Evolutionary conservation across 345 rosid species (phyloP), one percentile per base, ranked within the genome.

Genomic region (Gossypium herbaceum): DNA sequence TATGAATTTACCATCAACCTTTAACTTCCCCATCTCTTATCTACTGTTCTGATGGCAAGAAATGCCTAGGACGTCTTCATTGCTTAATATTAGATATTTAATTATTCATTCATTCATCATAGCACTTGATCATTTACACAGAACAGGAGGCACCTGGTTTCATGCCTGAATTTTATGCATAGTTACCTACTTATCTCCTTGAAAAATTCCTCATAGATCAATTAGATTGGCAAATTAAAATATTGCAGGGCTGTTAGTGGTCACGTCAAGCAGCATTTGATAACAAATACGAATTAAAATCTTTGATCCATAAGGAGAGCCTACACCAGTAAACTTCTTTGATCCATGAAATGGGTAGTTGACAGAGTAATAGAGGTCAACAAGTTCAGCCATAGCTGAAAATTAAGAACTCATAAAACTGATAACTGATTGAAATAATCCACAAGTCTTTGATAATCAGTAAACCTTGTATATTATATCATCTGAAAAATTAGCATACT

Each of bases 301-400:
- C 19, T 2, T 47, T 45, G 71, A 67, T 66, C 70, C 55, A 12
- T 45, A 65, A 22, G 55, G 55, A 67, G 55, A 67, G 24, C 71
- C 55, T 45, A 45, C 27, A 20, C 71, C 54, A 22, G 16, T 12
- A 48, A 20, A 66, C 34, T 44, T 45, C 54, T 20, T 67, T 22
- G 27, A 24, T 22, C 71, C 34, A 67, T 22, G 39, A 25, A 34
- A 63, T 52, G 34, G 71, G 24, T 47, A 22, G 71, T 15, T 66
- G 34, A 67, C 71, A 45, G 29, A 67, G 39, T 45, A 56, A 22
- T 67, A 48, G 16, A 20, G 59, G 44, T 69, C 39, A 39, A 25
- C 7, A 16, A 41, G 45, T 48, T 57, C 73, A 16, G 73, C 16
- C 58, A 50, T 51, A 27, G 16, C 25, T 29, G 24, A 51, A 51